Evolutionary conservation across 139 green algal genomes (phyloP).

Genomic region (Haematococcus lacustris): DNA sequence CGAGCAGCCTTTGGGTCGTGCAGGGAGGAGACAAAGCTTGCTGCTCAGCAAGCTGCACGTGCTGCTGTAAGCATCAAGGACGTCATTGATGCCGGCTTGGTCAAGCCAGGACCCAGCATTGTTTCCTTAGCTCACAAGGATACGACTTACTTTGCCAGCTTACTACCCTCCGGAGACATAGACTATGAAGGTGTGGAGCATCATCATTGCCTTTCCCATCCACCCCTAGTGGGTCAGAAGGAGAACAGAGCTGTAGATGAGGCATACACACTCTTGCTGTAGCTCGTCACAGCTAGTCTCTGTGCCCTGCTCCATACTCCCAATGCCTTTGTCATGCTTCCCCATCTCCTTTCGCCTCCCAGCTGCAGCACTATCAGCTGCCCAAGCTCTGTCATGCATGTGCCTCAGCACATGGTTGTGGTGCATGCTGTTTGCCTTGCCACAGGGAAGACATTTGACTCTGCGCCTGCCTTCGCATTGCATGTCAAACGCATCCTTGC

Average conservation of each 20-base stretch:
- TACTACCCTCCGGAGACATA: slow-evolving; percentile 42
- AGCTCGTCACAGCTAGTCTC: not conserved
- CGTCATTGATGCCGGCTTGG: slow-evolving; percentile 34
- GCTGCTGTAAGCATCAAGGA: slow-evolving; percentile 28
- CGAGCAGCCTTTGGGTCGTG: no score
- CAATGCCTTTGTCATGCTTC: not conserved
- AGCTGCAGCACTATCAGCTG: not conserved
- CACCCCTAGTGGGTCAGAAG: not conserved
- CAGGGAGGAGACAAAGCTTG: no score
- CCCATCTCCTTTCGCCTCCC: not conserved
- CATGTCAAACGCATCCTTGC: no score
- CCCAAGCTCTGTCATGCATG: no score
- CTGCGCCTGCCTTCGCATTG: not conserved
- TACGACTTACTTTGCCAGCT: slow-evolving; percentile 22
- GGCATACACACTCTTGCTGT: not conserved
- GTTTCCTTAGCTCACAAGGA: slow-evolving; percentile 48
- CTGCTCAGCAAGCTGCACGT: no score
- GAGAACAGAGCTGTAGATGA: not conserved
- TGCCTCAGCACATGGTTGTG: not conserved
- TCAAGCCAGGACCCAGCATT: slow-evolving; percentile 35
- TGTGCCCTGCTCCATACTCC: no score
- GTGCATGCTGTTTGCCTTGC: not conserved
- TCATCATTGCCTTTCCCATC: not conserved
- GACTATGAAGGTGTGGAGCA: slow-evolving; percentile 32
- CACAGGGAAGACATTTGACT: not conserved